phyloP scores from a whole-genome alignment of 2,329 filamentous ascomycete genomes.

The Trichoderma sp. region DNA sequence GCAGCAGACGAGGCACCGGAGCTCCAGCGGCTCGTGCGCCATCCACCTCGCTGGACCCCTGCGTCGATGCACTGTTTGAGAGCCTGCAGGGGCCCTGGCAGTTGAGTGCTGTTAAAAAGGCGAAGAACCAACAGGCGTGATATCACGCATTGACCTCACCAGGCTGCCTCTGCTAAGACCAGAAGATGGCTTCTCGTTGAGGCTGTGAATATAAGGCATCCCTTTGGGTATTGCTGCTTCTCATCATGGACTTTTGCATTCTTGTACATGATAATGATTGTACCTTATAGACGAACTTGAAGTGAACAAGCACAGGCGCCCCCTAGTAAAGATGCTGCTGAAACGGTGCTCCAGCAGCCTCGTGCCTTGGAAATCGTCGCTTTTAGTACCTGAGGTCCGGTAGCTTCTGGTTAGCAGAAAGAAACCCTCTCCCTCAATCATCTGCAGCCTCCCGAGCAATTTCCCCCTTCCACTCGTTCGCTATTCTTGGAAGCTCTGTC shows the following conservation, averaged over 20 bases:
- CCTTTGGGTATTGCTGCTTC: too few relatives aligned
- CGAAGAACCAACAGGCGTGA: constrained; percentile 1
- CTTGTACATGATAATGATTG: too few relatives aligned
- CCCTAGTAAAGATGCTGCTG: background rate
- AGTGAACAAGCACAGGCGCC: too few relatives aligned
- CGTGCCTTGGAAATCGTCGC: background rate
- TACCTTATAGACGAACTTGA: too few relatives aligned
- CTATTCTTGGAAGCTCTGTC: too few relatives aligned
- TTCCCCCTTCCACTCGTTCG: background rate
- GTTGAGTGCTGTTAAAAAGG: background rate
- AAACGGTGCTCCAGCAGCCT: background rate
- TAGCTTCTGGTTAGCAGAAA: background rate
- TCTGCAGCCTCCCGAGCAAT: constrained; percentile 4
- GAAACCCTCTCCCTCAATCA: background rate
- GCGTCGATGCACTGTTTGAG: constrained; percentile 18
- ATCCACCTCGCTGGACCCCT: constrained; percentile 23
- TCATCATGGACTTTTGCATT: too few relatives aligned
- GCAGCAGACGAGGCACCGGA: constrained; percentile 13
- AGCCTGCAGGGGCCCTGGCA: constrained; percentile 24
- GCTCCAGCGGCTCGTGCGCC: constrained; percentile 2
- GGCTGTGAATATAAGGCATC: too few relatives aligned
- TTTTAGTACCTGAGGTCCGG: background rate
- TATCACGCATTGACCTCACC: constrained; percentile 13
- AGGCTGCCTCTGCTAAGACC: background rate
- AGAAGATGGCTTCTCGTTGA: too few relatives aligned